These are phyloP conservation scores for Shiraia bambusicola DNA, from an alignment of 2,329 filamentous ascomycete species.

Conservation along the genomic window DNA sequence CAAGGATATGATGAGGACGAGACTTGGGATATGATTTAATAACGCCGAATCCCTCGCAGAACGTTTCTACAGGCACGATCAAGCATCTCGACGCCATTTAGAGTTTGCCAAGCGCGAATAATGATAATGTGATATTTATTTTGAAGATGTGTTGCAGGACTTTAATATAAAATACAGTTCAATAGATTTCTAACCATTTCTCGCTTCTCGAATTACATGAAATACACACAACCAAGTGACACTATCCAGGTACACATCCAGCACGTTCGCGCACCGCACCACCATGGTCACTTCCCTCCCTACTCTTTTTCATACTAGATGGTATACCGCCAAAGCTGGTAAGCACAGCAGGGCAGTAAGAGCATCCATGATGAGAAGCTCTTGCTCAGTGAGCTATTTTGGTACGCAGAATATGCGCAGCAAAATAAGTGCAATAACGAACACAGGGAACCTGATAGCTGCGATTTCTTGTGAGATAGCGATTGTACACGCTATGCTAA, in stretches of 20 bases:
- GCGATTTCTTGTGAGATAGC: constrained; percentile 60
- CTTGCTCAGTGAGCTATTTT: constrained; percentile 50
- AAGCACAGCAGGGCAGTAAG: constrained; percentile 57
- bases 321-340: constrained; percentile 54
- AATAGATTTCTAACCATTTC: too few species aligned
- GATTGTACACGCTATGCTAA: constrained; percentile 53
- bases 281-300: constrained; percentile 15
- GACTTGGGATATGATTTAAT: too few species aligned
- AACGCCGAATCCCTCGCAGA: too few species aligned
- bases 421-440: constrained; percentile 59
- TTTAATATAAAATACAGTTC: constrained; percentile 25
- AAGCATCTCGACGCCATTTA: too few species aligned
- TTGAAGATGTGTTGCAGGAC: constrained; percentile 30
- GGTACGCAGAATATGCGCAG: constrained; percentile 54
- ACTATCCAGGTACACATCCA: constrained; percentile 20
- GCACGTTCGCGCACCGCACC: constrained; percentile 24
- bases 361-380: constrained; percentile 53
- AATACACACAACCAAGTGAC: too few species aligned
- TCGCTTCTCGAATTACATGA: too few species aligned
- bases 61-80: too few species aligned
- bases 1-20: too few species aligned
- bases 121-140: too few species aligned
- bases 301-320: constrained; percentile 16
- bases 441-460: constrained; percentile 58
- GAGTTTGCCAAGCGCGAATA: too few species aligned